These are phyloP conservation scores for Xylariaceae sp. DNA, from an alignment of 2,329 filamentous ascomycete species.

Conservation along the genomic window DNA sequence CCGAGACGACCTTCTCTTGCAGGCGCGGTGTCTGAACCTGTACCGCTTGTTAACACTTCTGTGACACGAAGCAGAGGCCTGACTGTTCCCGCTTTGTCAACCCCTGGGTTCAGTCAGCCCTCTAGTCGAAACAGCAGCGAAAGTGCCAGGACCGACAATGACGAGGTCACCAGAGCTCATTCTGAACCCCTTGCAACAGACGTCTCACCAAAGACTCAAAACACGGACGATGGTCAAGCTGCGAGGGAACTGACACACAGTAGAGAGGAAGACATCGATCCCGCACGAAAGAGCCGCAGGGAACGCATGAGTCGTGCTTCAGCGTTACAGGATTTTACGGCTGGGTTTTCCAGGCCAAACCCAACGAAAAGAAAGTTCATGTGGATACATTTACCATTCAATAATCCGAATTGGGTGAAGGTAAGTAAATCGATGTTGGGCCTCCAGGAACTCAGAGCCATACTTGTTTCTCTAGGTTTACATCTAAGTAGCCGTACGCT, in stretches of 20 bases:
- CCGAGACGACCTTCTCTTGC: conserved; percentile 38
- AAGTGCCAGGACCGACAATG: conserved; percentile 32
- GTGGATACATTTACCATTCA: conserved; percentile 65
- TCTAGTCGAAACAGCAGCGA: conserved; percentile 37
- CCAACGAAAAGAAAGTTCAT: conserved; percentile 56
- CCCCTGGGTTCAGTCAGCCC: conserved; percentile 40
- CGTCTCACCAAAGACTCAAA: conserved; percentile 32
- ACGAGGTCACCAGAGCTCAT: conserved; percentile 30
- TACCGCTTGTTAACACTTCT: conserved; percentile 22
- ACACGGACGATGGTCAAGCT: not conserved
- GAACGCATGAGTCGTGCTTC: conserved; percentile 25
- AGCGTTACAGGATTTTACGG: conserved; percentile 42
- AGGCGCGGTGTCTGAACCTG: conserved; percentile 33
- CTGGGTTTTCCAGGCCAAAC: conserved; percentile 51
- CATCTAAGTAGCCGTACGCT: conserved; percentile 36
- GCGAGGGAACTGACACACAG: not conserved
- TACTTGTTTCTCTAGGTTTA: too few relatives aligned
- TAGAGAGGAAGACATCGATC: conserved; percentile 11
- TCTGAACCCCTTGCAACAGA: conserved; percentile 44
- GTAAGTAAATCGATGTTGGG: conserved; percentile 42
- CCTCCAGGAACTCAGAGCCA: conserved; percentile 16
- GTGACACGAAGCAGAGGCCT: conserved; percentile 39
- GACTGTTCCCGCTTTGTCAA: conserved; percentile 42
- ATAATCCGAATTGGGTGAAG: conserved; percentile 65
- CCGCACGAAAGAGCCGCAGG: conserved; percentile 11